Conservation (phyloP, 352 stramenopile genomes). For the Salisapilia sapeloensis region DNA sequence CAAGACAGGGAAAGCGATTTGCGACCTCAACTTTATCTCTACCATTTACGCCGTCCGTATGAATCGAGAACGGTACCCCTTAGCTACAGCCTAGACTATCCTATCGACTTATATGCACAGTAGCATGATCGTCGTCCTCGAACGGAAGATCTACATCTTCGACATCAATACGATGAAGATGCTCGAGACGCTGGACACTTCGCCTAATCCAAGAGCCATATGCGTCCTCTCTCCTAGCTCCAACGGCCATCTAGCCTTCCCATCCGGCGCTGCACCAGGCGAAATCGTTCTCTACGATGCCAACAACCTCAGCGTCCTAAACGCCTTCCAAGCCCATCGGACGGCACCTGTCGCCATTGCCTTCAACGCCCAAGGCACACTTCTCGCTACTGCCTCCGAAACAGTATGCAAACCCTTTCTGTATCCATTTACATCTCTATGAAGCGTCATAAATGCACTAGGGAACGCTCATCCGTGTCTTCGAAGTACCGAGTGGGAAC, state of each 20-base stretch:
- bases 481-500: slow-evolving; percentile 84
- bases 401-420: slow-evolving; percentile 26
- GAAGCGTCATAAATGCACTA: too few relatives aligned
- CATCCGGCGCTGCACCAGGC: slow-evolving; percentile 54
- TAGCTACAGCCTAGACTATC: too few relatives aligned
- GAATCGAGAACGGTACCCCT: slow-evolving; percentile 77
- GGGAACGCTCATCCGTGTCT: slow-evolving; percentile 96
- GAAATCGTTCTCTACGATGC: slow-evolving; percentile 88
- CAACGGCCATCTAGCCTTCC: slow-evolving; percentile 75
- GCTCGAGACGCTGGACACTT: slow-evolving; percentile 82
- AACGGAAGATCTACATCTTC: slow-evolving; percentile 87
- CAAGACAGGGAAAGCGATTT: slow-evolving; percentile 80
- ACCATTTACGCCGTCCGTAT: slow-evolving; percentile 80
- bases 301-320: slow-evolving; percentile 83
- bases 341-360: slow-evolving; percentile 76
- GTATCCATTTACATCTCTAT: background rate
- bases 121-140: slow-evolving; percentile 69
- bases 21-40: slow-evolving; percentile 86
- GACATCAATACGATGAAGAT: slow-evolving; percentile 90
- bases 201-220: slow-evolving; percentile 68
- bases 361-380: slow-evolving; percentile 72
- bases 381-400: slow-evolving; percentile 83
- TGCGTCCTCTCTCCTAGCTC: slow-evolving; percentile 76
- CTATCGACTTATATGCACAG: too few relatives aligned
- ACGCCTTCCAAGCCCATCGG: slow-evolving; percentile 81